Evolutionary conservation across 495 filamentous ascomycete species (phyloP).

Genomic region (Podospora conica): DNA sequence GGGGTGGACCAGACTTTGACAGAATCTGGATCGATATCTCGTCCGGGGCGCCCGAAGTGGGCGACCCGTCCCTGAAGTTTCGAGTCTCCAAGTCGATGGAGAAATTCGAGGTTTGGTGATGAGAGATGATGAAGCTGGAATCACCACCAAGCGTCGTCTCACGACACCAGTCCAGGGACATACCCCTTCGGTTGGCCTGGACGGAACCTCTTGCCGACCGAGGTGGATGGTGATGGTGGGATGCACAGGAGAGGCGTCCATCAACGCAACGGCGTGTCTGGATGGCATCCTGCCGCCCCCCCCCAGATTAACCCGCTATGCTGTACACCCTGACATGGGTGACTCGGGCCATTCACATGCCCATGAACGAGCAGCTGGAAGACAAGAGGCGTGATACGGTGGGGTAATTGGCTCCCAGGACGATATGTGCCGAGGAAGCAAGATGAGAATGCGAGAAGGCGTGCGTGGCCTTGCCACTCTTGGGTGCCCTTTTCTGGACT

Average conservation of each 20-base stretch:
- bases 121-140: background rate
- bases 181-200: constrained; percentile 1
- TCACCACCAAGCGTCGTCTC: background rate
- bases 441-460: too few relatives aligned
- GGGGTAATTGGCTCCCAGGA: background rate
- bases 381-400: background rate
- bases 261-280: background rate
- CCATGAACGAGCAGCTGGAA: background rate
- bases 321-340: background rate
- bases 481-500: background rate
- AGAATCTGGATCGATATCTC: background rate
- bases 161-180: background rate
- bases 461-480: background rate
- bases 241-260: background rate
- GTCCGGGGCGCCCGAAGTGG: background rate
- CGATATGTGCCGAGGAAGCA: constrained; percentile 1
- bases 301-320: background rate
- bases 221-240: background rate
- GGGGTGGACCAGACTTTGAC: background rate
- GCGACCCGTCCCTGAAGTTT: background rate
- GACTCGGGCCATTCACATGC: constrained; percentile 13
- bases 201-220: background rate
- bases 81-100: background rate
- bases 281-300: background rate
- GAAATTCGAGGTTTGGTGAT: background rate